A percentile compares a stretch with the other conserved stretches of the same genome.
phyloP scores from a whole-genome alignment of 2,329 filamentous ascomycete genomes.

The Microsporum ferrugineum region DNA sequence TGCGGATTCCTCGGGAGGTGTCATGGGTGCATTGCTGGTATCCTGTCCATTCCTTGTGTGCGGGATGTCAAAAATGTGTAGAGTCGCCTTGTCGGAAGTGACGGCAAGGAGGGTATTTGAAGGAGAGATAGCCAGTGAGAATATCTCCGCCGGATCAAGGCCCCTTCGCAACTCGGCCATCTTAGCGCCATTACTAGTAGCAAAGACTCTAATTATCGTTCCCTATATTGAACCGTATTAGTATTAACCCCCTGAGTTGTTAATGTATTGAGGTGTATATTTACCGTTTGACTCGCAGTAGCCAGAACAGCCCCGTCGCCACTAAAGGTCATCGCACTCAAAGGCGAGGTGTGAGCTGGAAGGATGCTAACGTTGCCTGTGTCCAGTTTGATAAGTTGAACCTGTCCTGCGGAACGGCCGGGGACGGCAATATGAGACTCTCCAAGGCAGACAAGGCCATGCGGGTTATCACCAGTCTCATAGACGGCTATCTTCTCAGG shows the following conservation, averaged over 20 bases:
- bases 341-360: constrained; percentile 68
- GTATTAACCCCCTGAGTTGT: neutral
- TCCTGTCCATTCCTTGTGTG: constrained; percentile 27
- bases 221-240: constrained; percentile 41
- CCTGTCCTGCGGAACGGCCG: constrained; percentile 74
- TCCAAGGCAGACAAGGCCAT: constrained; percentile 68
- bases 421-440: constrained; percentile 68
- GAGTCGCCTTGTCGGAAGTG: constrained; percentile 90
- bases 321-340: constrained; percentile 71
- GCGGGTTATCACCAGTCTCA: constrained; percentile 74
- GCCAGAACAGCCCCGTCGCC: constrained; percentile 70
- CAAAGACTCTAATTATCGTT: constrained; percentile 77
- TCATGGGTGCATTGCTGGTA: constrained; percentile 16
- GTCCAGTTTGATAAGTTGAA: constrained; percentile 70
- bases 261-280: constrained; percentile 8
- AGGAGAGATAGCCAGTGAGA: constrained; percentile 78
- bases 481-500: constrained; percentile 62
- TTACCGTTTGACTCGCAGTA: constrained; percentile 72
- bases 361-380: constrained; percentile 85
- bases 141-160: constrained; percentile 77
- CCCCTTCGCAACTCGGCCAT: constrained; percentile 78
- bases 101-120: constrained; percentile 70
- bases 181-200: constrained; percentile 66
- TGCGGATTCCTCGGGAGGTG: constrained; percentile 26
- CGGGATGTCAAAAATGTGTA: constrained; percentile 86